These are phyloP conservation scores for Alliaria petiolata DNA, from an alignment of 345 rosid species.

Conservation along the genomic window DNA sequence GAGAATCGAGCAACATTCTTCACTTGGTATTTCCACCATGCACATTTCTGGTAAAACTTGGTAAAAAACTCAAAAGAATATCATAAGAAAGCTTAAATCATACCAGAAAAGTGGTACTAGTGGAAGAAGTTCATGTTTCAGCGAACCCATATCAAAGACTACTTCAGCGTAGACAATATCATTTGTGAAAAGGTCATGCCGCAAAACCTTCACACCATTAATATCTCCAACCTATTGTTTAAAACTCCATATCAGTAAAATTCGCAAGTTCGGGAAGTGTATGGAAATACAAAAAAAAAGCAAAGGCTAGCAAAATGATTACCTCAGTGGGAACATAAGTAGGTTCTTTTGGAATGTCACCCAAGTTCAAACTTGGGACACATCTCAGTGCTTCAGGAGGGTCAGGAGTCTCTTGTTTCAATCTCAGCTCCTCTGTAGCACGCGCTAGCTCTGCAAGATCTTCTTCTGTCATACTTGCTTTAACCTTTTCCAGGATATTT, in stretches of 20 bases:
- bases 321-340: constrained; percentile 76
- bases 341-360: constrained; percentile 91
- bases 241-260: constrained; percentile 5
- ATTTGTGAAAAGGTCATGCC: constrained; percentile 92
- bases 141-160: constrained; percentile 79
- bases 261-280: background rate
- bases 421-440: constrained; percentile 75
- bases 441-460: constrained; percentile 91
- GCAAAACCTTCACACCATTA: constrained; percentile 80
- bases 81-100: constrained; percentile 12
- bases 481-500: constrained; percentile 60
- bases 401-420: constrained; percentile 96
- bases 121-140: constrained; percentile 88
- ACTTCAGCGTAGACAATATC: constrained; percentile 89
- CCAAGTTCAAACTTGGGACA: constrained; percentile 73
- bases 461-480: constrained; percentile 79
- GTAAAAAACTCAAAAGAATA: background rate
- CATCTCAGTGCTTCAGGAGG: constrained; percentile 85
- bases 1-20: constrained; percentile 1
- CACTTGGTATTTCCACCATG: background rate
- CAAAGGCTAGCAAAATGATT: constrained; percentile 12
- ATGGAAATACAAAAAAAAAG: constrained; percentile 11
- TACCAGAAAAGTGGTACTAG: constrained; percentile 93
- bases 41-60: background rate
- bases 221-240: constrained; percentile 69